A percentile compares a stretch with the other conserved stretches of the same genome.
Conservation (phyloP, 2,329 filamentous ascomycete species). For the Bipolaris victoriae region DNA sequence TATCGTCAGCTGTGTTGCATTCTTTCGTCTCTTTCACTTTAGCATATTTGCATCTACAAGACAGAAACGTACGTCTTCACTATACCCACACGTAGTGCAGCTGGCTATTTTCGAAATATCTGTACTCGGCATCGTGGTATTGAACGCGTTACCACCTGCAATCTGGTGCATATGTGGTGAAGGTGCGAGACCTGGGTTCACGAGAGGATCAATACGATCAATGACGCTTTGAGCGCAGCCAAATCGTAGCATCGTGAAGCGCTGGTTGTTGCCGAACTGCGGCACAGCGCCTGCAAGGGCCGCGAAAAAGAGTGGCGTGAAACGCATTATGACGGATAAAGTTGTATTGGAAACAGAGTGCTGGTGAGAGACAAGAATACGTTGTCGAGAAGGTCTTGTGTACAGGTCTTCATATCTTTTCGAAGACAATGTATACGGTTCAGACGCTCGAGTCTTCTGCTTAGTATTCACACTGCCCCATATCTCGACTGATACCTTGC, state of each 20-base stretch:
- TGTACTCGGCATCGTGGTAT: slow-evolving; percentile 51
- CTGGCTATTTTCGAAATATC: slow-evolving; percentile 39
- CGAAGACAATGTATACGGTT: too few species aligned
- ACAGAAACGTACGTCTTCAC: slow-evolving; percentile 22
- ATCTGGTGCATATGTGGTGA: slow-evolving; percentile 51
- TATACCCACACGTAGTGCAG: slow-evolving; percentile 51
- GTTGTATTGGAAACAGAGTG: not conserved
- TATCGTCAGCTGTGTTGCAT: not conserved
- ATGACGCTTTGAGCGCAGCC: slow-evolving; percentile 42
- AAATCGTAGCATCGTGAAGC: slow-evolving; percentile 43
- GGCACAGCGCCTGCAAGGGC: slow-evolving; percentile 30
- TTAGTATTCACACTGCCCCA: not conserved
- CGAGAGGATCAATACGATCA: slow-evolving; percentile 42
- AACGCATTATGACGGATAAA: slow-evolving; percentile 24
- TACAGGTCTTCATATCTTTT: not conserved
- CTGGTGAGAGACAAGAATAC: not conserved
- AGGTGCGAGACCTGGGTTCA: slow-evolving; percentile 45
- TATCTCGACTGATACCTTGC: not conserved
- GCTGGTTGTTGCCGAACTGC: slow-evolving; percentile 21
- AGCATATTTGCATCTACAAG: not conserved
- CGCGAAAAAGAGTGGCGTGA: slow-evolving; percentile 29
- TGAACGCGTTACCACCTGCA: slow-evolving; percentile 55
- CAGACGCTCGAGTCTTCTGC: not conserved
- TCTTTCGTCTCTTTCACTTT: not conserved
- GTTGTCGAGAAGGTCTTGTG: not conserved